These are phyloP conservation scores for Mycosphaerella arachidis DNA, from an alignment of 2,329 filamentous ascomycete genomes.

Conservation along the genomic window DNA sequence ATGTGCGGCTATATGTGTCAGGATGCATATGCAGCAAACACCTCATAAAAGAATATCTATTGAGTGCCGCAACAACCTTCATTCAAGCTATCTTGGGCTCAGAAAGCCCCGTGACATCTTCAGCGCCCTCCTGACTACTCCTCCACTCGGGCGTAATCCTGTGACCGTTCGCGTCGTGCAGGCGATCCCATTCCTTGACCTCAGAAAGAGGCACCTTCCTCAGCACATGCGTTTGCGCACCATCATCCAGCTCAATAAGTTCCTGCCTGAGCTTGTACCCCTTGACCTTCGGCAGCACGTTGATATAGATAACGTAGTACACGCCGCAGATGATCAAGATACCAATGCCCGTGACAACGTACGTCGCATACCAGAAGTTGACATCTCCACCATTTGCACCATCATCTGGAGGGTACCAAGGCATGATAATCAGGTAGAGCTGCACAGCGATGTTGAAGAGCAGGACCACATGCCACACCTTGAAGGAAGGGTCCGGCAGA, in stretches of 20 bases:
- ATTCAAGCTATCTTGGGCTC: neutral
- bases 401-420: constrained; percentile 63
- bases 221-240: constrained; percentile 47
- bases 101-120: neutral
- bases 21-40: neutral
- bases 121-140: neutral
- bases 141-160: neutral
- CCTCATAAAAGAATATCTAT: neutral
- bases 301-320: constrained; percentile 59
- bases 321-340: constrained; percentile 57
- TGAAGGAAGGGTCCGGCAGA: constrained; percentile 50
- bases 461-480: constrained; percentile 55
- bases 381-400: constrained; percentile 60
- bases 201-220: constrained; percentile 52
- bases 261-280: constrained; percentile 55
- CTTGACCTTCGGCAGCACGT: constrained; percentile 50
- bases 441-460: constrained; percentile 58
- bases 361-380: constrained; percentile 70
- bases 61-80: neutral
- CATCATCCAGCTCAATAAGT: constrained; percentile 48
- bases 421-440: constrained; percentile 62
- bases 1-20: too few species aligned
- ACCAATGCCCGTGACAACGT: constrained; percentile 59
- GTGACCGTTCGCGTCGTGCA: constrained; percentile 47
- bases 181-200: constrained; percentile 54